Base-by-base conservation (phyloP, 2,329 filamentous ascomycete species). In the Apiospora hydei region DNA sequence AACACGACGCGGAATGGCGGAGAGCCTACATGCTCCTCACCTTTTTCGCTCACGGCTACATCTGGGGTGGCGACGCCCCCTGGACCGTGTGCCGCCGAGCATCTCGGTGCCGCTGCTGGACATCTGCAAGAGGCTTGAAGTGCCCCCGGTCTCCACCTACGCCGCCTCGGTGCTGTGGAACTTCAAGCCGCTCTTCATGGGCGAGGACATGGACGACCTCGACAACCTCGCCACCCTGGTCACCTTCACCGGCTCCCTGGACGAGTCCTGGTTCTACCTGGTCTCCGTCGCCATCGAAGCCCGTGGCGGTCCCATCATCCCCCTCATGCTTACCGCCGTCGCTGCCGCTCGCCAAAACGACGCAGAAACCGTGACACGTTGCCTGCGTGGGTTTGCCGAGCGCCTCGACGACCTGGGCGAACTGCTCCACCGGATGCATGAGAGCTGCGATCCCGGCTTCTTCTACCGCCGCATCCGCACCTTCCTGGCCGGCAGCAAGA, bases 181-280 rank as follows among this genome's bases (percentile, higher is more conserved):
- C 84, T 98, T 95, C 87, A 96, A 95, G 82, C 94, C 95, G 0
- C 88, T 98, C 71, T 98, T 98, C 80, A 84, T 91, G 73, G 90
- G 94, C 74, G 95, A 98, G 81, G 88, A 89, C 47, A 90, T 96
- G 72, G 94, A 97, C 79, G 90, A 91, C 75, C 88, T 98, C 66
- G 92, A 96, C 79, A 98, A 99, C 78, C 88, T 99, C 71, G 91
- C 94, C 53, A 96, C 94, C 2, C 87, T 98, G 73, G 90, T 91
- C 78, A 98, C 96, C 21, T 97, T 98, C 80, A 98, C 96, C 21
- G 96, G 96, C 69, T 95, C 95, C 10, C 86, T 97, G 71, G 96
- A 99, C 80, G 96, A 99, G 84, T 98, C 96, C 74, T 99, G 96
- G 96, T 99, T 99, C 81, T 99, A 98, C 81, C 88, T 99, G 16